phyloP scores from a whole-genome alignment of 2,329 filamentous ascomycete species.

The Harringtonia lauricola region DNA sequence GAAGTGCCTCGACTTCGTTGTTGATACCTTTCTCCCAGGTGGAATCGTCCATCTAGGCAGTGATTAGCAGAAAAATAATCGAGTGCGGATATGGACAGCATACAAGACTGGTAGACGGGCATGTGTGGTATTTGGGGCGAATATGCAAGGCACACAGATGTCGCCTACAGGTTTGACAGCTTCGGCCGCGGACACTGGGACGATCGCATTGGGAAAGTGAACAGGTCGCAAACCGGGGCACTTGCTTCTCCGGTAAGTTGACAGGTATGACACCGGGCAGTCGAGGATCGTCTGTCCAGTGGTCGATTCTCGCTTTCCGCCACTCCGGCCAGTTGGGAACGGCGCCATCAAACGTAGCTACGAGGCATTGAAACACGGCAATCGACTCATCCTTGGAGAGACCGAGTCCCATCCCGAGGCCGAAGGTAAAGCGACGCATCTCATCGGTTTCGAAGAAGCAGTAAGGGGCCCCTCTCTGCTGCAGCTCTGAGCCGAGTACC shows the following conservation, averaged over 20 bases:
- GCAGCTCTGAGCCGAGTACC: not conserved
- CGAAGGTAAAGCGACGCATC: constrained; percentile 4
- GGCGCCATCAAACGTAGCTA: not conserved
- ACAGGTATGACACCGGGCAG: not conserved
- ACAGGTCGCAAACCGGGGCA: constrained; percentile 1
- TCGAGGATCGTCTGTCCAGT: too few species aligned
- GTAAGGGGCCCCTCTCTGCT: not conserved
- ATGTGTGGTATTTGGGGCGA: not conserved
- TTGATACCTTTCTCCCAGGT: not conserved
- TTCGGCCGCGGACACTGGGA: not conserved
- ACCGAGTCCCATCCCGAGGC: not conserved
- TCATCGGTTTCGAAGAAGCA: constrained; percentile 1
- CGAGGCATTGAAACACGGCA: not conserved
- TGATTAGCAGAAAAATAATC: too few species aligned
- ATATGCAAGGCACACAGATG: constrained; percentile 4
- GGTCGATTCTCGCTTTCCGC: too few species aligned
- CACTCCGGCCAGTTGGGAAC: too few species aligned
- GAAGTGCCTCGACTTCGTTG: constrained; percentile 1
- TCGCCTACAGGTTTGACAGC: not conserved
- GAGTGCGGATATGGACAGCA: too few species aligned
- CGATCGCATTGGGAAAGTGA: not conserved
- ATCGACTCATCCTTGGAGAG: not conserved
- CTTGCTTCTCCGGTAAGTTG: not conserved
- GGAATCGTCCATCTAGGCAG: constrained; percentile 1
- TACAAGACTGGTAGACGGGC: not conserved